Conservation (phyloP, 129 eudicot species). For the Lactuca saligna region DNA sequence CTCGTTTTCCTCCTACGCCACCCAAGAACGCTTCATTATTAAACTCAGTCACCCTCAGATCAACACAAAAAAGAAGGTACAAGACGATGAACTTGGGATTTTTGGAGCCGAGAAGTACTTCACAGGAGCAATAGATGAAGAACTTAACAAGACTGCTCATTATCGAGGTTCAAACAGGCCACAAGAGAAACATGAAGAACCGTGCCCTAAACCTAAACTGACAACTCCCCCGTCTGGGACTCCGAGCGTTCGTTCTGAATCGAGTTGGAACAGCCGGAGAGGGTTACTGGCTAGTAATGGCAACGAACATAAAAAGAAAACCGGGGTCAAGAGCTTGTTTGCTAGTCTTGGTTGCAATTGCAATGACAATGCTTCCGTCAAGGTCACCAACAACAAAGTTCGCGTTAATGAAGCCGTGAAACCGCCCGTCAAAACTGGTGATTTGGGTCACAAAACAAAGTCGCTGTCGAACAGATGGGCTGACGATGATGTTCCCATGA, state of each 20-base stretch:
- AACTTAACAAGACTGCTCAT: not conserved
- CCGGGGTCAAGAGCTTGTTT: slow-evolving; percentile 40
- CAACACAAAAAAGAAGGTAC: slow-evolving; percentile 30
- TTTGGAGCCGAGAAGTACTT: slow-evolving; percentile 93
- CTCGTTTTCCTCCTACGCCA: slow-evolving; percentile 46
- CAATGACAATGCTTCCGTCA: slow-evolving; percentile 48
- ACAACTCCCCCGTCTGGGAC: slow-evolving; percentile 37
- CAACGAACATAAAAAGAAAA: slow-evolving; percentile 40
- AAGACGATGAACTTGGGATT: slow-evolving; percentile 68
- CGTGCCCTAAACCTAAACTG: slow-evolving; percentile 17
- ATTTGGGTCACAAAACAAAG: slow-evolving; percentile 22
- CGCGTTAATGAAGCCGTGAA: slow-evolving; percentile 23
- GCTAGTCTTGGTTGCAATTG: slow-evolving; percentile 57
- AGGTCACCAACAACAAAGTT: slow-evolving; percentile 28
- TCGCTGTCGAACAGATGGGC: slow-evolving; percentile 35
- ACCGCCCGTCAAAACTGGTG: slow-evolving; percentile 21
- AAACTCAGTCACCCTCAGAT: slow-evolving; percentile 27
- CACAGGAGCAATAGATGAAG: slow-evolving; percentile 57
- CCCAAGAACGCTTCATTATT: slow-evolving; percentile 36
- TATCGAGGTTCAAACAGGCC: slow-evolving; percentile 12
- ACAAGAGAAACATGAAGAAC: slow-evolving; percentile 28
- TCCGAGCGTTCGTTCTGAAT: slow-evolving; percentile 65
- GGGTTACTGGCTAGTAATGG: slow-evolving; percentile 41
- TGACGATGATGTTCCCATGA: slow-evolving; percentile 30
- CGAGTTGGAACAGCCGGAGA: slow-evolving; percentile 70